Base-by-base conservation (phyloP, 768 basidiomycete genomes). In the Pulveroboletus sp. region DNA sequence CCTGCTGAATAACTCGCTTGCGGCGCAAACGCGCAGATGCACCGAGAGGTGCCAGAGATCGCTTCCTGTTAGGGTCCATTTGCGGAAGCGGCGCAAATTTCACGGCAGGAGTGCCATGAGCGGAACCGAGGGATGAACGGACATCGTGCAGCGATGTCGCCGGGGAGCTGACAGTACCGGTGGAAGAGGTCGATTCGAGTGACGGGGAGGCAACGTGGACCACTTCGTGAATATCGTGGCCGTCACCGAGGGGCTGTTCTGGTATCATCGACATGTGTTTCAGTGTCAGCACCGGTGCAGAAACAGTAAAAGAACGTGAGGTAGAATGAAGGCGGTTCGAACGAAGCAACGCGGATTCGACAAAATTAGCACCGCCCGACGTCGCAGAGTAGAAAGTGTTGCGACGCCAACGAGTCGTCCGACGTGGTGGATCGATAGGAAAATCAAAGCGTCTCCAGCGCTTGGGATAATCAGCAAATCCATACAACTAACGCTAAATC, bases 21-120 rank as follows among this genome's bases (percentile, higher is more conserved):
- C 58, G 67, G 52, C 64, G 64, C 51, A 56, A 52, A 42, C 69
- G 67, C 15, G 76, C 79, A 30, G 80, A 75, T 52, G 80, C 75
- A 5, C 82, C 82, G 3, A 83, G 65, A 6, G 82, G 82, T 5
- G 71, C 68, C 33, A 70, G 61, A 6, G 73, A 78, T 18, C 75
- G 72, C 39, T 77, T 74, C 56, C 74, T 75, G 18, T 74, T 71
- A 3, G 77, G 77, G 17, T 73, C 78, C 1, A 75, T 62, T 49
- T 77, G 69, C 1, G 82, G 82, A 21, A 85, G 66, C 0, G 82
- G 82, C 1, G 82, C 82, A 47, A 85, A 85, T 54, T 71, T 76
- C 39, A 85, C 75, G 43, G 69, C 75, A 35, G 58, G 63, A 14
- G 58, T 38, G 27, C 31, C 41, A n/a, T 52, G 53, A 30, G 58